A percentile compares a stretch with the other conserved stretches of the same genome.
Conservation (phyloP, 176 grass and related monocot genomes). For the Thalia dealbata region DNA sequence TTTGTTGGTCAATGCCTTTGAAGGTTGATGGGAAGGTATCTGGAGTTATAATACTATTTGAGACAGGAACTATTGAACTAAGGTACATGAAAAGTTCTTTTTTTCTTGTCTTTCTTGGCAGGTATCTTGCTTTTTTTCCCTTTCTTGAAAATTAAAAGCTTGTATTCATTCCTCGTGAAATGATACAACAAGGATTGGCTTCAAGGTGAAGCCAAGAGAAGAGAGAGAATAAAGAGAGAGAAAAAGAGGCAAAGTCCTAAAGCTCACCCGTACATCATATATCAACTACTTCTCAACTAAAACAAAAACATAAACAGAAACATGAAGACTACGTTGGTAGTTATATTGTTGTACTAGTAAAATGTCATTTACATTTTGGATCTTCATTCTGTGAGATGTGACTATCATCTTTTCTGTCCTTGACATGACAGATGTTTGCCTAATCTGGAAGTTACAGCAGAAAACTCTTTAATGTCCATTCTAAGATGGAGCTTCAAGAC, state of each 20-base stretch:
- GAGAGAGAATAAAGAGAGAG: too few relatives aligned
- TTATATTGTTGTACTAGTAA: neutral
- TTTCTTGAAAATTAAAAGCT: too few relatives aligned
- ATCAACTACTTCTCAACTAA: too few relatives aligned
- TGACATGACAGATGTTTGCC: slow-evolving; percentile 57
- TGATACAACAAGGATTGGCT: too few relatives aligned
- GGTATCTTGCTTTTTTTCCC: too few relatives aligned
- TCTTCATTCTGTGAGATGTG: neutral
- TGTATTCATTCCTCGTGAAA: too few relatives aligned
- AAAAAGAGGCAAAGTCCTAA: too few relatives aligned
- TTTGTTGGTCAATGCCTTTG: slow-evolving; percentile 70
- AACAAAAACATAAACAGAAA: too few relatives aligned
- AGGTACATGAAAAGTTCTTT: slow-evolving; percentile 35
- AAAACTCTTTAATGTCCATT: slow-evolving; percentile 74
- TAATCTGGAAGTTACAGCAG: slow-evolving; percentile 39
- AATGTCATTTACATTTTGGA: neutral
- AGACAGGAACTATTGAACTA: slow-evolving; percentile 71
- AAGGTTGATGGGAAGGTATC: slow-evolving; percentile 46
- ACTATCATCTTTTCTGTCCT: slow-evolving; percentile 25
- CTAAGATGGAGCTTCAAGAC: slow-evolving; percentile 96
- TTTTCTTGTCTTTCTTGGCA: neutral
- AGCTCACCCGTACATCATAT: too few relatives aligned
- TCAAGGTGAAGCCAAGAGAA: too few relatives aligned
- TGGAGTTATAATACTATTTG: slow-evolving; percentile 65
- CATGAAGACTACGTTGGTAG: too few relatives aligned